phyloP scores from a whole-genome alignment of 192 early-diverging fungal genomes.

The Nowakowskiella sp. region DNA sequence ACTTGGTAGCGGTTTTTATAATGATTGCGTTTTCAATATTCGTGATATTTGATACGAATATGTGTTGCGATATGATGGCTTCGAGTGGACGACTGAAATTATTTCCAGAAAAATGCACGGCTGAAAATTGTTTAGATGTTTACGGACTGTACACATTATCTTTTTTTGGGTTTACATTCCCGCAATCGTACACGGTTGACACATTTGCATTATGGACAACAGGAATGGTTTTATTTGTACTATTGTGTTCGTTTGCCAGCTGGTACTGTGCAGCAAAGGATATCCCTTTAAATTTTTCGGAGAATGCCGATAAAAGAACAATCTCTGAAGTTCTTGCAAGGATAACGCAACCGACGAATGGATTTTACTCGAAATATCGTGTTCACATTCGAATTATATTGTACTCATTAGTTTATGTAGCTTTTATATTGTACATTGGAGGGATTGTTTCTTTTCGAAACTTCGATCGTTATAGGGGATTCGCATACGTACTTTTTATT shows the following conservation, averaged over 20 bases:
- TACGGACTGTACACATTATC: too few species aligned
- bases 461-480: neutral
- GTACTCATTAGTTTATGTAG: neutral
- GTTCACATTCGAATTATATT: neutral
- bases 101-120: neutral
- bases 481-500: neutral
- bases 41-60: neutral
- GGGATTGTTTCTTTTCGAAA: neutral
- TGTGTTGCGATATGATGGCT: too few species aligned
- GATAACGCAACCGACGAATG: neutral
- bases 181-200: too few species aligned
- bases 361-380: neutral
- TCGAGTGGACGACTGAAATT: too few species aligned
- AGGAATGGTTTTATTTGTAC: neutral
- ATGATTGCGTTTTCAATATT: neutral
- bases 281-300: neutral
- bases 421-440: neutral
- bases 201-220: too few species aligned
- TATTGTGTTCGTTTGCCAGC: neutral
- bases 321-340: neutral
- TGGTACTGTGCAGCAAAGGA: neutral
- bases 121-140: neutral
- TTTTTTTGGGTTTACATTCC: too few species aligned
- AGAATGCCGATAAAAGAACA: neutral
- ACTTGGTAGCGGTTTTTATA: neutral